Base-by-base conservation (phyloP, 202 grass and related monocot genomes). In the Saccharum hybrid region DNA sequence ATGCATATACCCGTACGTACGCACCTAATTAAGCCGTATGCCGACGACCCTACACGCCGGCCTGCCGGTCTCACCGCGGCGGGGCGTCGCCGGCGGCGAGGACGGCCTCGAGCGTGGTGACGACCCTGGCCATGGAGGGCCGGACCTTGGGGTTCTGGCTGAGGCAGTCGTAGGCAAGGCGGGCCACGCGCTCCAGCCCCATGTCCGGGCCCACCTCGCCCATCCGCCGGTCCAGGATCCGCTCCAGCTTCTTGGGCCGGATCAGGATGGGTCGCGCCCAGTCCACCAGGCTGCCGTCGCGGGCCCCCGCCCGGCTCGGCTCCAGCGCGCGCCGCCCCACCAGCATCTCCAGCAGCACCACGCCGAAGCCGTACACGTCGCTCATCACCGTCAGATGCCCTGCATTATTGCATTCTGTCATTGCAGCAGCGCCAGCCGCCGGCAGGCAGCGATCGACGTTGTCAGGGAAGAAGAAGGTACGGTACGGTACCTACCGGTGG, bases 361-460 rank as follows among this genome's bases (percentile, higher is more conserved):
- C 93, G 15, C 93, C 90, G 66, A 93, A 93, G 68, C 93, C 90
- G 73, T 96, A 96, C n/a, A 96, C 90, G 82, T 96, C 93, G 79
- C 93, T 96, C 90, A 92, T 90, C 21, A 85, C 81, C 77, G 93
- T 88, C 60, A 96, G 91, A 87, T 96, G 93, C 38, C 31, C 31
- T 33, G 18, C 18, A 3, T n/a, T 19, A 7, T 54, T 69, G 8
- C 67, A 64, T 36, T 36, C 12, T 66, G 63, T 65, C 28, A 66
- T 15, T 36, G 63, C 2, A 23, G 57, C 57, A 22, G 54, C 52
- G 2, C n/a, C 19, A 6, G 52, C 52, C 54, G n/a, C 8, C 8
- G 54, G 54, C 19, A 48, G 48, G 14, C 39, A 3, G 16, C 23
- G 18, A 54, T 56, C 18, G 52, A 8, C 51, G 18, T 9, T 7